A percentile compares a stretch with the other conserved stretches of the same genome.
Conservation (phyloP, 2,329 filamentous ascomycete genomes). For the Pleoardoris graminearum region DNA sequence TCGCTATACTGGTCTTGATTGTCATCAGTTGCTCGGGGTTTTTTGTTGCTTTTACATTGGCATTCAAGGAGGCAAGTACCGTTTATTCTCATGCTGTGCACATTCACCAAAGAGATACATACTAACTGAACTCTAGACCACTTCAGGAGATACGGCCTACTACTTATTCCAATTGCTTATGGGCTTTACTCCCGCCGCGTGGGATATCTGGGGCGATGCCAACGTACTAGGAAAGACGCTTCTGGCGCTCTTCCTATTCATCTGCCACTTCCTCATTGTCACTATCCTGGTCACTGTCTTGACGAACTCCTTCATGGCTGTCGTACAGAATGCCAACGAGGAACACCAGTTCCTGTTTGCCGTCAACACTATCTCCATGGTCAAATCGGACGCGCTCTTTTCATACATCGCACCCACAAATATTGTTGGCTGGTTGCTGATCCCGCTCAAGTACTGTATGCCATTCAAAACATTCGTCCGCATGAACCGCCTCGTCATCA, state of each 20-base stretch:
- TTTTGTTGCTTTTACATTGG: slow-evolving; percentile 90
- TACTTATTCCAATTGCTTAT: slow-evolving; percentile 91
- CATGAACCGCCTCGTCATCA: slow-evolving; percentile 89
- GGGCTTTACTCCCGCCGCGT: slow-evolving; percentile 94
- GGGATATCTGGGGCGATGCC: slow-evolving; percentile 84
- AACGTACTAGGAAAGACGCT: slow-evolving; percentile 77
- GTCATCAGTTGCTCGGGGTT: slow-evolving; percentile 90
- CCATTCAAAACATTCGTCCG: slow-evolving; percentile 80
- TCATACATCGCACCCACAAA: slow-evolving; percentile 92
- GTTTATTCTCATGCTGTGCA: no score
- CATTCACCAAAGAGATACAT: neutral
- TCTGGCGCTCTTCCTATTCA: slow-evolving; percentile 82
- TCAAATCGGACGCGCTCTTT: slow-evolving; percentile 96
- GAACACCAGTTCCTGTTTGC: slow-evolving; percentile 93
- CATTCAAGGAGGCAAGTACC: slow-evolving; percentile 71
- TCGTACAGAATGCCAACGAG: slow-evolving; percentile 89
- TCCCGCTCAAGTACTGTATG: slow-evolving; percentile 79
- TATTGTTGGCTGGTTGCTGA: slow-evolving; percentile 85
- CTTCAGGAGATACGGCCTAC: slow-evolving; percentile 75
- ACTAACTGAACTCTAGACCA: neutral
- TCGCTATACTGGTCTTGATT: slow-evolving; percentile 82
- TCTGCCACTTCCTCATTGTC: slow-evolving; percentile 92
- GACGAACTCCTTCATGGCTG: slow-evolving; percentile 94
- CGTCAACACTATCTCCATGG: slow-evolving; percentile 96
- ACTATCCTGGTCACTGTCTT: slow-evolving; percentile 95